A percentile compares a stretch with the other conserved stretches of the same genome.
phyloP scores from a whole-genome alignment of 179 eudicot species.

The Gypsophila paniculata region DNA sequence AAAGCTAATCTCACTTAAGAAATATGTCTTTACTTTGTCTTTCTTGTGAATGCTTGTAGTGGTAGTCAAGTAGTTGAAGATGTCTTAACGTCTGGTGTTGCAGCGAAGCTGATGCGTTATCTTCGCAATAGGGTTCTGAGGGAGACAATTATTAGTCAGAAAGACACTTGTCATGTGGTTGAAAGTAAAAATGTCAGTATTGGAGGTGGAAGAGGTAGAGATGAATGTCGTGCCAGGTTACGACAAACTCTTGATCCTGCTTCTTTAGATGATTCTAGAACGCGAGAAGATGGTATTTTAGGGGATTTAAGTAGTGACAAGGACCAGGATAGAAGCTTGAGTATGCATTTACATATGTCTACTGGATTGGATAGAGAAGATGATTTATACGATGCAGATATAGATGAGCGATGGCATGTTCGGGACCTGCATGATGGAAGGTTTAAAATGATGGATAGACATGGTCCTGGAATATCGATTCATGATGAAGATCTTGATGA shows the following conservation, averaged over 20 bases:
- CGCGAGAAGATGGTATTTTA: conserved; percentile 42
- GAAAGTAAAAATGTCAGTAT: conserved; percentile 48
- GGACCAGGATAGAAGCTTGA: conserved; percentile 42
- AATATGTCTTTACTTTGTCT: conserved; percentile 6
- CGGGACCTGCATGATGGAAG: conserved; percentile 52
- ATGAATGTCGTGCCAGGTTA: conserved; percentile 58
- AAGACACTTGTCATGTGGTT: conserved; percentile 39
- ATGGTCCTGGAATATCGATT: conserved; percentile 40
- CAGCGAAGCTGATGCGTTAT: conserved; percentile 86
- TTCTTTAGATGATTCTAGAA: conserved; percentile 50
- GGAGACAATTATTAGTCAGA: conserved; percentile 50
- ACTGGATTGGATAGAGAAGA: conserved; percentile 39
- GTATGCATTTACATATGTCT: conserved; percentile 32
- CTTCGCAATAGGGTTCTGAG: conserved; percentile 71
- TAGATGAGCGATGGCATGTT: conserved; percentile 41
- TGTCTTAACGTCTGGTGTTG: conserved; percentile 79
- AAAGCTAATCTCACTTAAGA: neutral
- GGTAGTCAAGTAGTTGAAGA: conserved; percentile 90
- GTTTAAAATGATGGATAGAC: conserved; percentile 42
- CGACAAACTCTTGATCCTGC: conserved; percentile 51
- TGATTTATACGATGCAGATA: conserved; percentile 39
- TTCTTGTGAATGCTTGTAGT: conserved; percentile 34
- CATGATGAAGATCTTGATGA: conserved; percentile 61
- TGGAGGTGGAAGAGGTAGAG: conserved; percentile 49
- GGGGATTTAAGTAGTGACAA: conserved; percentile 42